phyloP scores from a whole-genome alignment of 805 yeast genomes.

The Cyberlindnera veronae region DNA sequence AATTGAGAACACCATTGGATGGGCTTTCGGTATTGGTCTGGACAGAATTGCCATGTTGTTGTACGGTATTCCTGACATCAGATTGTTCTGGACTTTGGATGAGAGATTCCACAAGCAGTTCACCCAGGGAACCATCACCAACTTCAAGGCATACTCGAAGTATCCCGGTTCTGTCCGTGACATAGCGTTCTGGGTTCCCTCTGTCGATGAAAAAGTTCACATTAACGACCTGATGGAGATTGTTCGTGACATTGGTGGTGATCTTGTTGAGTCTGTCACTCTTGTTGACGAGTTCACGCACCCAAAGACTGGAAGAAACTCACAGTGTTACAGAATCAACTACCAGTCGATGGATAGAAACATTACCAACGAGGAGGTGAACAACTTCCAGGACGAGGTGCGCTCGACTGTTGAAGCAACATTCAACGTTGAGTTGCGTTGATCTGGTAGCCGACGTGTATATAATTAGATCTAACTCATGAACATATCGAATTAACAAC shows the following conservation, averaged over 20 bases:
- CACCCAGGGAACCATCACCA: constrained; percentile 54
- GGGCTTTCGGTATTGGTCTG: constrained; percentile 98
- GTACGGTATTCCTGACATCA: constrained; percentile 92
- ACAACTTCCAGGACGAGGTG: constrained; percentile 64
- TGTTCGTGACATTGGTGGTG: constrained; percentile 81
- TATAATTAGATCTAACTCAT: too few species aligned
- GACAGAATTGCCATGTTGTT: constrained; percentile 95
- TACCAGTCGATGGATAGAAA: constrained; percentile 96
- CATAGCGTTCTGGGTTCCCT: constrained; percentile 86
- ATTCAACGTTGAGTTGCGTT: constrained; percentile 58
- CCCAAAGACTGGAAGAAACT: constrained; percentile 71
- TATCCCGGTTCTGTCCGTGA: constrained; percentile 87
- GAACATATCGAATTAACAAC: not conserved
- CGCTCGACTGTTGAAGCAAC: constrained; percentile 49
- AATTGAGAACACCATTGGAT: constrained; percentile 65
- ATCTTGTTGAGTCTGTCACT: constrained; percentile 81
- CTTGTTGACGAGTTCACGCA: constrained; percentile 80
- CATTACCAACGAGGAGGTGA: constrained; percentile 81
- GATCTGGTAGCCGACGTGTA: too few species aligned
- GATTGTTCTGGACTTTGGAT: constrained; percentile 88
- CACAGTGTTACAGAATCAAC: constrained; percentile 85
- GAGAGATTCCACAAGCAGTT: constrained; percentile 76
- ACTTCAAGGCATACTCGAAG: constrained; percentile 85
- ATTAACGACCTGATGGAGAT: constrained; percentile 93
- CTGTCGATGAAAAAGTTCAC: constrained; percentile 42